These are phyloP conservation scores for Cryptococcus maquisensis DNA, from an alignment of 1,284 basidiomycete species.

Conservation along the genomic window DNA sequence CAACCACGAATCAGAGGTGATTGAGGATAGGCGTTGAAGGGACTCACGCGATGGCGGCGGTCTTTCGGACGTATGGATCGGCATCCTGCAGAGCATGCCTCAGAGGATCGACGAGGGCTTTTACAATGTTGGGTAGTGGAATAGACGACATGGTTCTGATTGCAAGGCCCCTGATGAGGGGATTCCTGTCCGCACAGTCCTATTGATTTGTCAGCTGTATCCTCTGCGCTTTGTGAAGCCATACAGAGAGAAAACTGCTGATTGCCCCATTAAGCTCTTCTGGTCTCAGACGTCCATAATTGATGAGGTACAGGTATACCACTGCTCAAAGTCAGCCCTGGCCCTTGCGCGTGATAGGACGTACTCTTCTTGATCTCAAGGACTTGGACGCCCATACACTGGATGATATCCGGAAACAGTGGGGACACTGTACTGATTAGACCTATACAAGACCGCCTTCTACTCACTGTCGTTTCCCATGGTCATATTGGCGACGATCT, in stretches of 20 bases:
- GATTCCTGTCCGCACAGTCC: slow-evolving; percentile 71
- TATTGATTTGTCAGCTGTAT: not conserved
- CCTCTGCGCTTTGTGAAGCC: slow-evolving; percentile 3
- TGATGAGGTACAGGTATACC: slow-evolving; percentile 96
- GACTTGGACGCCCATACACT: slow-evolving; percentile 74
- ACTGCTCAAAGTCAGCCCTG: slow-evolving; percentile 54
- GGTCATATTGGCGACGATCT: slow-evolving; percentile 94
- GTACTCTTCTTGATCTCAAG: slow-evolving; percentile 98
- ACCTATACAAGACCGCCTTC: not conserved
- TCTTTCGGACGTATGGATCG: slow-evolving; percentile 96
- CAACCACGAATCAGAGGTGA: slow-evolving; percentile 3
- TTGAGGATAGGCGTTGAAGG: not conserved
- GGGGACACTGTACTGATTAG: slow-evolving; percentile 70
- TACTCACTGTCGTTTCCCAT: slow-evolving; percentile 95
- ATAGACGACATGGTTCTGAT: slow-evolving; percentile 98
- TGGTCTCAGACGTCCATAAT: slow-evolving; percentile 94
- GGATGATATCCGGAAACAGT: slow-evolving; percentile 93
- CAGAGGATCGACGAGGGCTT: slow-evolving; percentile 92
- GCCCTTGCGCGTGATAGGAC: slow-evolving; percentile 28
- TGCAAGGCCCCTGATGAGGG: slow-evolving; percentile 88
- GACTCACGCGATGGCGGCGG: slow-evolving; percentile 70
- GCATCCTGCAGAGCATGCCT: slow-evolving; percentile 86
- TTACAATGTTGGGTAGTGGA: slow-evolving; percentile 94
- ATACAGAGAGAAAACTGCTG: slow-evolving; percentile 81
- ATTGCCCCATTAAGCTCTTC: slow-evolving; percentile 94